Evolutionary conservation across 1,139 yeast species (phyloP), one percentile per base, ranked within the genome.

Genomic region (Blastobotrys aristatus): DNA sequence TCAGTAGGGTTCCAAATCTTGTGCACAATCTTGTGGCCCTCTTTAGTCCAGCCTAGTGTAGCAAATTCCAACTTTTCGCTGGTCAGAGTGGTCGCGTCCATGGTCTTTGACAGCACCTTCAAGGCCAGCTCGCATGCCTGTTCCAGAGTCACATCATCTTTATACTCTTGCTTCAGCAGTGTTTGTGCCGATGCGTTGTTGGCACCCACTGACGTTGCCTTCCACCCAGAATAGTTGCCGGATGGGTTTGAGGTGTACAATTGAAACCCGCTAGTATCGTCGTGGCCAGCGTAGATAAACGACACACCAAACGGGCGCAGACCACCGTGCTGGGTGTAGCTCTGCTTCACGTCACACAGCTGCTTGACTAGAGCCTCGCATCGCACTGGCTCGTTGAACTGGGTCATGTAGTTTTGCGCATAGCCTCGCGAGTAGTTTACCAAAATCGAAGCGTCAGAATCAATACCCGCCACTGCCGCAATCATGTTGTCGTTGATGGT

Each of bases 241-340:
- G 96, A 85, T 13, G 99, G 99, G 65, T 94, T 92, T 18, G 96
- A 85, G 17, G 96, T 90, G 69, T 84, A 94, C 57, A 94, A 75
- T 69, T 94, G 98, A 73, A 84, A 92, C 43, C 90, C 88, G 60
- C 83, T 84, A 60, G 88, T 73, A 50, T 88, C 94, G 65, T 94
- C 98, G 65, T 84, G 85, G 4, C 99, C 99, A 8, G 97, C 98
- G 63, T 87, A 92, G 55, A 94, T 79, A 70, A 94, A 89, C 52
- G 96, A 85, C 40, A 92, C 98, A 59, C 99, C 98, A 67, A 89
- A 94, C 24, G 99, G 99, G 69, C 99, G 82, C 63, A 92, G 76
- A 40, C 98, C 99, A 63, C 99, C 99, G 64, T 87, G 96, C 68
- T 92, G 99, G 13, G 99, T 94, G 68, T 94, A 94, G 16, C 97